These are phyloP conservation scores for Cytospora mali DNA, from an alignment of 2,329 filamentous ascomycete genomes.

Conservation along the genomic window DNA sequence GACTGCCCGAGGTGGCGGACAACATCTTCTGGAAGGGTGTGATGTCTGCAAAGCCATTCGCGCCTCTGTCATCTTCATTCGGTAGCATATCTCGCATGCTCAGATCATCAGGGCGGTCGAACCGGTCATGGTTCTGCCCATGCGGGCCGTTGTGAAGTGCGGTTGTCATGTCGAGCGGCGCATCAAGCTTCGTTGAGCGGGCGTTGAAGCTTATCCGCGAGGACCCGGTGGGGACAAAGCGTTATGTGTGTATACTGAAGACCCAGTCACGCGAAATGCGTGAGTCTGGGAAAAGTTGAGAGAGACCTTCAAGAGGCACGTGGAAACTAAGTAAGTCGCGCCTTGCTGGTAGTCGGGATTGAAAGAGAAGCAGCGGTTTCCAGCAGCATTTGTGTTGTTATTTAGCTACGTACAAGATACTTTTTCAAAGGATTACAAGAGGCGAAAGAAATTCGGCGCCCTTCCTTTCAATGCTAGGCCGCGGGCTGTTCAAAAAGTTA, in stretches of 20 bases:
- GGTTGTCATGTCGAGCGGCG: conserved; percentile 21
- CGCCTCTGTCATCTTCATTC: conserved; percentile 39
- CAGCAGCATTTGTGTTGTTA: background rate
- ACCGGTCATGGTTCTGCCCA: conserved; percentile 44
- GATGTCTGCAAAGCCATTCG: conserved; percentile 54
- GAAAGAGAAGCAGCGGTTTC: background rate
- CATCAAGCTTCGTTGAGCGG: conserved; percentile 8
- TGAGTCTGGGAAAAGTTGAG: conserved; percentile 21
- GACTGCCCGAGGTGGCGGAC: conserved; percentile 86
- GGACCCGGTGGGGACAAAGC: conserved; percentile 10
- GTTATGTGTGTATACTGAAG: background rate
- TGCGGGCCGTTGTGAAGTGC: conserved; percentile 29
- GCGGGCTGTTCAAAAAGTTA: background rate
- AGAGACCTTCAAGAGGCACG: background rate
- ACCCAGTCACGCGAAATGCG: conserved; percentile 27
- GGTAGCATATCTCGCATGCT: conserved; percentile 39
- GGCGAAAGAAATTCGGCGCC: conserved; percentile 19
- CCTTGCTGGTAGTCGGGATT: background rate
- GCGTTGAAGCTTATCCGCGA: conserved; percentile 9
- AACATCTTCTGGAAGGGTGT: conserved; percentile 91
- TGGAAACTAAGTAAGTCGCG: background rate
- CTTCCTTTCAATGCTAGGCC: conserved; percentile 4
- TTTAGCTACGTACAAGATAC: conserved; percentile 2
- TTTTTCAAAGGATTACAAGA: conserved; percentile 2
- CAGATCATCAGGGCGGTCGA: conserved; percentile 38